These are phyloP conservation scores for Aspergillus fructus DNA, from an alignment of 2,329 filamentous ascomycete genomes.

Conservation along the genomic window DNA sequence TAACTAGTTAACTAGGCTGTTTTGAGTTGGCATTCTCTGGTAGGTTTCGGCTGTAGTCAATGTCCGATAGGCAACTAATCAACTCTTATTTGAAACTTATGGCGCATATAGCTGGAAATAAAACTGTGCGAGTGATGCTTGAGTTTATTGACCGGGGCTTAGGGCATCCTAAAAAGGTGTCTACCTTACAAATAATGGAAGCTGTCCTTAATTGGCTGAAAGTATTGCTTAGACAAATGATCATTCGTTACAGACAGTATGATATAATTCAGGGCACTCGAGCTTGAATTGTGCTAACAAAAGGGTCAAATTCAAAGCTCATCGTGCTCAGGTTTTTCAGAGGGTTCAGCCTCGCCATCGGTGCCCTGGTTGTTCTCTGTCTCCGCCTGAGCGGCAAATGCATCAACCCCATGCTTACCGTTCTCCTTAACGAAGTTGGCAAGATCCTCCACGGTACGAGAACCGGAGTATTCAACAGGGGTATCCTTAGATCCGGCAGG, in stretches of 20 bases:
- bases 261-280: background rate
- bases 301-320: conserved; percentile 34
- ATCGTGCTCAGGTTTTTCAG: conserved; percentile 36
- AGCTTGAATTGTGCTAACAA: conserved; percentile 9
- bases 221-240: background rate
- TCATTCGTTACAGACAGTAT: conserved; percentile 1
- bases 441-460: conserved; percentile 87
- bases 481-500: conserved; percentile 82
- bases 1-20: too few relatives aligned
- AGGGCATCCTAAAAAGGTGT: background rate
- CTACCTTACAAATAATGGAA: background rate
- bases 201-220: background rate
- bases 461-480: conserved; percentile 82
- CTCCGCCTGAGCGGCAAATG: conserved; percentile 51
- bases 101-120: too few relatives aligned
- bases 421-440: conserved; percentile 92
- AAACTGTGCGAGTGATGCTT: background rate
- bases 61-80: too few relatives aligned
- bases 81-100: too few relatives aligned
- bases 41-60: too few relatives aligned
- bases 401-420: conserved; percentile 81
- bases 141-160: background rate
- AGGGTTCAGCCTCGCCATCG: conserved; percentile 24
- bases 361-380: conserved; percentile 41
- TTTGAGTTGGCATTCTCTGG: too few relatives aligned